Percentiles rank a stretch among this genome's conserved stretches.
Evolutionary conservation across 257 asterid genomes (phyloP).

Genomic region (Solanum ahanhuiri): DNA sequence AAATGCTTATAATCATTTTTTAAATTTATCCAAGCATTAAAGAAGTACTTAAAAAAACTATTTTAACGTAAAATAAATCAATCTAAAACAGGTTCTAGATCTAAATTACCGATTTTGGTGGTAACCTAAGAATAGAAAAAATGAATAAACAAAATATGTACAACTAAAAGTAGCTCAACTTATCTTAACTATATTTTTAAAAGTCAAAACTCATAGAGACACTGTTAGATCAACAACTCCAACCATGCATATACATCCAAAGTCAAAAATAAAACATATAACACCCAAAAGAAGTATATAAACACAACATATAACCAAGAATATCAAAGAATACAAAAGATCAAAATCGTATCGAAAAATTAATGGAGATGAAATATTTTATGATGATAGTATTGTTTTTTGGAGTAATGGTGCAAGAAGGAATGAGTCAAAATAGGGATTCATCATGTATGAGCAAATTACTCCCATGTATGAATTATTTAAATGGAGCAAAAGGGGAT

Average conservation of each 20-base stretch:
- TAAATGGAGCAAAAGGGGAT: conserved; percentile 23
- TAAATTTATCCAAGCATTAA: no score
- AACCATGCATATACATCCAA: background rate
- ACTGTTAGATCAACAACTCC: conserved; percentile 3
- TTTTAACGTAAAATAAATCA: no score
- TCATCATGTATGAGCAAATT: conserved; percentile 40
- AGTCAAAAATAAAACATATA: background rate
- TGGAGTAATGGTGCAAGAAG: background rate
- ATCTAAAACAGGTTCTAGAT: background rate
- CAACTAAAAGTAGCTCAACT: conserved; percentile 1
- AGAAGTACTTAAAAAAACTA: no score
- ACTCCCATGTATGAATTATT: conserved; percentile 52
- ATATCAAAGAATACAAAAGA: background rate
- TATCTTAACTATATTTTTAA: background rate
- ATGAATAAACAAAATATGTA: background rate
- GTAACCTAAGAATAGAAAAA: background rate
- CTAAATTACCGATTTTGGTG: background rate
- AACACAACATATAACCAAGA: background rate
- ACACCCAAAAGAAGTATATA: background rate
- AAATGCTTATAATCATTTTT: no score
- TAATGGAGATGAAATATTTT: background rate
- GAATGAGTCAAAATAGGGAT: background rate
- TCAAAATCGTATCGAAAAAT: background rate
- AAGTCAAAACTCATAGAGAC: background rate
- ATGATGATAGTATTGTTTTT: background rate